These are phyloP conservation scores for Fusarium sacchari DNA, from an alignment of 2,329 filamentous ascomycete genomes.

Conservation along the genomic window DNA sequence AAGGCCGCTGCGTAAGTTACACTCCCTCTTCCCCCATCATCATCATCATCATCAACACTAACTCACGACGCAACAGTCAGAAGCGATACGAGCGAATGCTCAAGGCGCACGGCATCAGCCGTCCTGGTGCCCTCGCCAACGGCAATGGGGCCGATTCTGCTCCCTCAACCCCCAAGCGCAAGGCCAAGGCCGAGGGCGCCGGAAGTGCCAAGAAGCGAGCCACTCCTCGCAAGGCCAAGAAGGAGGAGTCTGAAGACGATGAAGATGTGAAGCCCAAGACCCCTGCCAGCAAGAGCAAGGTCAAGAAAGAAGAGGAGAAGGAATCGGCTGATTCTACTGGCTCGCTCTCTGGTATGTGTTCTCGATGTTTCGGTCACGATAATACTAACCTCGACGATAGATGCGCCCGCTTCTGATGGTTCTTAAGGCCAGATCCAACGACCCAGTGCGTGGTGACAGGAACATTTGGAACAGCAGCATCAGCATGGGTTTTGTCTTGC, in stretches of 20 bases:
- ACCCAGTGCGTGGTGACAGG: neutral
- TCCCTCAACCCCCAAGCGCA: constrained; percentile 46
- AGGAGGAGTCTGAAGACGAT: constrained; percentile 42
- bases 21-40: neutral
- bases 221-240: constrained; percentile 39
- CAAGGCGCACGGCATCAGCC: constrained; percentile 63
- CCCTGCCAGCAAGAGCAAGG: constrained; percentile 20
- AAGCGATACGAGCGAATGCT: constrained; percentile 76
- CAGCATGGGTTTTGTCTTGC: neutral
- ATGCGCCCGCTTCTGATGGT: constrained; percentile 28
- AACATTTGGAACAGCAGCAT: neutral
- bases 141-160: neutral
- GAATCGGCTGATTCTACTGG: constrained; percentile 16
- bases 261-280: constrained; percentile 34
- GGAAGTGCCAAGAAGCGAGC: constrained; percentile 43
- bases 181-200: constrained; percentile 36
- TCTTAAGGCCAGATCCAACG: constrained; percentile 2
- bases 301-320: constrained; percentile 36
- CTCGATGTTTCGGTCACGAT: neutral
- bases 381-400: constrained; percentile 11
- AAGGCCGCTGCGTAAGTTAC: constrained; percentile 75
- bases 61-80: constrained; percentile 56
- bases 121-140: constrained; percentile 20
- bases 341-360: constrained; percentile 35
- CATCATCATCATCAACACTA: neutral